Evolutionary conservation across 345 rosid species (phyloP).

Genomic region (Clausena lansium): DNA sequence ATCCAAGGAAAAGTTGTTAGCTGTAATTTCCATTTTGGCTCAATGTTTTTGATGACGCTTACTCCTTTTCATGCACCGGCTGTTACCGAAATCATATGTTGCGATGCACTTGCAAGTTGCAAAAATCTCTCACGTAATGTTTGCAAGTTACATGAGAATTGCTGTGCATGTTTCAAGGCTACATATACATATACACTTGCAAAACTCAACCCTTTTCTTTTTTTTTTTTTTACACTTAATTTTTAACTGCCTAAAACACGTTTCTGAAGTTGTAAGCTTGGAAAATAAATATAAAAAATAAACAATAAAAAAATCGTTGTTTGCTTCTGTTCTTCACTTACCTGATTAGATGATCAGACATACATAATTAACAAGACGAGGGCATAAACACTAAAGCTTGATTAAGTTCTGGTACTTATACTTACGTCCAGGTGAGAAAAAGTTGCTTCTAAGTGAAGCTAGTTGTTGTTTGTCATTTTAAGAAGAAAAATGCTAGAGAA

Average conservation of each 20-base stretch:
- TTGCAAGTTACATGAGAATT: not conserved
- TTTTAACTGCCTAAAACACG: not conserved
- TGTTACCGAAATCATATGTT: constrained; percentile 9
- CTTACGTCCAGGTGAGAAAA: not conserved
- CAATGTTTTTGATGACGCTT: not conserved
- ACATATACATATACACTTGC: not conserved
- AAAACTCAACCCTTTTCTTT: too few relatives aligned
- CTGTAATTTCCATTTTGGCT: not conserved
- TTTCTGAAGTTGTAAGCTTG: not conserved
- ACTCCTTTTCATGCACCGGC: constrained; percentile 14
- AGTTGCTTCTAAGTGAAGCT: not conserved
- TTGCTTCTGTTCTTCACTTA: too few relatives aligned
- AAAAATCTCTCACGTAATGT: not conserved
- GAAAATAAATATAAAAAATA: not conserved
- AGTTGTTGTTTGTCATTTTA: too few relatives aligned
- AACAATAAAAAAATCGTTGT: too few relatives aligned
- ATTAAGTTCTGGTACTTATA: too few relatives aligned
- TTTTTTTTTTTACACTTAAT: too few relatives aligned
- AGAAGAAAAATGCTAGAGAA: too few relatives aligned
- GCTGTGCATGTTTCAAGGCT: not conserved
- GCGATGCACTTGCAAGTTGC: not conserved
- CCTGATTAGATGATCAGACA: too few relatives aligned
- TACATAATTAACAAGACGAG: too few relatives aligned
- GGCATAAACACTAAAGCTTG: too few relatives aligned
- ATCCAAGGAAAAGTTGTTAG: constrained; percentile 1